Evolutionary conservation across 1,284 basidiomycete genomes (phyloP).

Genomic region (Microstroma glucosiphilum): DNA sequence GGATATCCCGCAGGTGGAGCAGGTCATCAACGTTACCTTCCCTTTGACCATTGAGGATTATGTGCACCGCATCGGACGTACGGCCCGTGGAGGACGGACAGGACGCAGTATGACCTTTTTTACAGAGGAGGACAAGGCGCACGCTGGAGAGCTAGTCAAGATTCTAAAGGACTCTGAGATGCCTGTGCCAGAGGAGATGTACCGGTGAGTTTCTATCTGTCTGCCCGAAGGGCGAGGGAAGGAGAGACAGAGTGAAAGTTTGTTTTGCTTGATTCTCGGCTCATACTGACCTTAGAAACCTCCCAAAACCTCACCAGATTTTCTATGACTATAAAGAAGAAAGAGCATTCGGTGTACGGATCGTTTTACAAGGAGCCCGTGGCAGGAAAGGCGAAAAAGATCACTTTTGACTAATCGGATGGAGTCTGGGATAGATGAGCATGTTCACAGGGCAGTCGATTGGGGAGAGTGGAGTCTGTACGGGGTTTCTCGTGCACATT

Average conservation of each 20-base stretch:
- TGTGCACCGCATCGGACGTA: constrained; percentile 93
- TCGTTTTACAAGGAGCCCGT: constrained; percentile 54
- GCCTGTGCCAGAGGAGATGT: constrained; percentile 59
- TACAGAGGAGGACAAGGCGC: constrained; percentile 57
- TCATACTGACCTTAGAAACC: neutral
- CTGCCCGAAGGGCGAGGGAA: neutral
- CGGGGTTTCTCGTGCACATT: too few relatives aligned
- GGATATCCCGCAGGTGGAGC: constrained; percentile 91
- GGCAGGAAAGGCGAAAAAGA: constrained; percentile 66
- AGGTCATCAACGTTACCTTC: constrained; percentile 73
- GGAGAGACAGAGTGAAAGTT: too few relatives aligned
- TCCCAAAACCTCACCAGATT: neutral
- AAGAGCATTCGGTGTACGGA: constrained; percentile 65
- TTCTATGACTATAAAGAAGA: constrained; percentile 75
- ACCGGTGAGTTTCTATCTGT: constrained; percentile 56
- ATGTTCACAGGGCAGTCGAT: too few relatives aligned
- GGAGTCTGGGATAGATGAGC: too few relatives aligned
- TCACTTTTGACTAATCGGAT: constrained; percentile 34
- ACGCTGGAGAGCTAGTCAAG: constrained; percentile 88
- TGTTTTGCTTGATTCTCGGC: neutral
- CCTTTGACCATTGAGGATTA: constrained; percentile 75
- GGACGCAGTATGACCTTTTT: constrained; percentile 97
- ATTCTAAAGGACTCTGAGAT: constrained; percentile 83
- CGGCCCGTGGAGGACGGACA: constrained; percentile 81
- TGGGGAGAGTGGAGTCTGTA: too few relatives aligned